Conservation (phyloP, 768 basidiomycete genomes). For the Baorangia bicolor region DNA sequence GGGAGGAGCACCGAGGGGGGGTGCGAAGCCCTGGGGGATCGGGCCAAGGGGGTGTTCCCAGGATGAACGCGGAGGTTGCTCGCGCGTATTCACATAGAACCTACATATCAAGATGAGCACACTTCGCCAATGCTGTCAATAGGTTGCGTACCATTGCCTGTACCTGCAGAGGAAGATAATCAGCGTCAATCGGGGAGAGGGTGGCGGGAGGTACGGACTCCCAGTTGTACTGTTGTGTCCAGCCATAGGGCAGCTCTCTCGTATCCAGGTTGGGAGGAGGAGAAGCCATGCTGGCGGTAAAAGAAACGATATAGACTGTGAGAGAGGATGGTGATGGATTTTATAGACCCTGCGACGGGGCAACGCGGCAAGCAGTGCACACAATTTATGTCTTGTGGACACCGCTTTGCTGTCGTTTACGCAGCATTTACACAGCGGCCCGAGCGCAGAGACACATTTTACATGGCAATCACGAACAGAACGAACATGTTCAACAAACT, state of each 20-base stretch:
- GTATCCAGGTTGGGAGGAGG: slow-evolving; percentile 54
- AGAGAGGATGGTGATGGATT: slow-evolving; percentile 21
- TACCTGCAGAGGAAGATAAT: slow-evolving; percentile 46
- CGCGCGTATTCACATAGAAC: slow-evolving; percentile 75
- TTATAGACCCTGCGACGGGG: slow-evolving; percentile 18
- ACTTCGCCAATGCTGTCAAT: neutral
- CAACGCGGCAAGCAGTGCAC: slow-evolving; percentile 16
- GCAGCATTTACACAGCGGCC: slow-evolving; percentile 16
- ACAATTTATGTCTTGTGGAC: slow-evolving; percentile 27
- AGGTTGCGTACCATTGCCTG: slow-evolving; percentile 54
- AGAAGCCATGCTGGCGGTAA: slow-evolving; percentile 38
- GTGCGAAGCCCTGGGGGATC: slow-evolving; percentile 29
- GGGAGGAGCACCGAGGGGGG: slow-evolving; percentile 48
- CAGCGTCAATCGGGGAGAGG: slow-evolving; percentile 21
- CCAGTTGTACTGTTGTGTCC: slow-evolving; percentile 64
- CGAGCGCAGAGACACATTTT: slow-evolving; percentile 10
- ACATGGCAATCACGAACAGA: neutral
- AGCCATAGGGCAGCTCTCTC: slow-evolving; percentile 63
- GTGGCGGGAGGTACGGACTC: slow-evolving; percentile 46
- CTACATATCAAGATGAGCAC: slow-evolving; percentile 35
- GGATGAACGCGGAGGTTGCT: slow-evolving; percentile 59
- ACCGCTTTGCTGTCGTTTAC: slow-evolving; percentile 34
- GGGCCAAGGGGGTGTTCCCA: slow-evolving; percentile 73
- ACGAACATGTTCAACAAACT: neutral
- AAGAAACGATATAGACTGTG: slow-evolving; percentile 13